Evolutionary conservation across 2,329 filamentous ascomycete species (phyloP), one percentile per base, ranked within the genome.

Genomic region (Niveomyces coronatus): DNA sequence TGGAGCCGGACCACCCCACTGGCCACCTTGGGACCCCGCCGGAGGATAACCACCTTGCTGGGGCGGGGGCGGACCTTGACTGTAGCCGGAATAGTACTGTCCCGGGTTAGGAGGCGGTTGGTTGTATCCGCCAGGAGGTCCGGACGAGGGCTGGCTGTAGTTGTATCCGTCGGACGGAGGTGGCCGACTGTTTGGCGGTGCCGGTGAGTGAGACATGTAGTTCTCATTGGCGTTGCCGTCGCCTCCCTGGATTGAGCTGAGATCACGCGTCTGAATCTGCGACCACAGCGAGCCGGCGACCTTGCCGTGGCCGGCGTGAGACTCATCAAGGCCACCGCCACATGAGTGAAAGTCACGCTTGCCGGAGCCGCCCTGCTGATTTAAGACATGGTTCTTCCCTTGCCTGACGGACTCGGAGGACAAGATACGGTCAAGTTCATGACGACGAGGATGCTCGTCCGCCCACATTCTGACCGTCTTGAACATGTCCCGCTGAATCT

Each of bases 401-500:
- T 71, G 69, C 52, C 77, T 82, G 42, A 98, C 91, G 6, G 84
- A 86, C 38, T 93, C 79, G 0, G 87, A 86, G 33, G 76, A 81
- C 9, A 98, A 71, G n/a, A 91, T 53, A 37, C 75, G 65, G 53
- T 93, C 80, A 14, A 96, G 67, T 36, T 77, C 71, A 37, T 75
- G 65, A 30, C 77, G 76, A 44, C 82, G 78, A 3, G 77, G 68
- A 41, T 80, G 71, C 47, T 79, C 73, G 35, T 85, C 72, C 0
- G 76, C 80, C 89, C 89, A 98, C 42, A 74, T 70, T 50, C 83
- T 74, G 3, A 98, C 86, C 0, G 83, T 85, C 39, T 78, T 71
- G 62, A 85, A 96, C 91, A 98, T 98, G 37, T 79, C 79, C 31
- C 76, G 73, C 47, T 96, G 91, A 19, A 91, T 79, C 55, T 94